Percentiles rank a stretch among this genome's conserved stretches.
phyloP scores from a whole-genome alignment of 768 basidiomycete genomes.

The Lactifluus hygrophoroides region DNA sequence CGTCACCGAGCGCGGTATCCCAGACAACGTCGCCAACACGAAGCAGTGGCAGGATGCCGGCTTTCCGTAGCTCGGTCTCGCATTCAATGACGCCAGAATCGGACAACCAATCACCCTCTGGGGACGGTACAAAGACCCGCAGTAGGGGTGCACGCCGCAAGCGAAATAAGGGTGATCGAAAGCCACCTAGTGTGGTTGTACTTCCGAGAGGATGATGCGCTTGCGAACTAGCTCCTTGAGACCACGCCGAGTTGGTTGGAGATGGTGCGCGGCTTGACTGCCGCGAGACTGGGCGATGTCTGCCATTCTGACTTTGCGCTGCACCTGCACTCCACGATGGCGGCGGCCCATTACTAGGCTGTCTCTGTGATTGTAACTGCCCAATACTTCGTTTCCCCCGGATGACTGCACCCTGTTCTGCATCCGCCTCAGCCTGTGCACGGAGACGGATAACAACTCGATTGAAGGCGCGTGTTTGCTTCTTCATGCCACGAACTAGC shows the following conservation, averaged over 20 bases:
- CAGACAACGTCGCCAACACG: conserved; percentile 77
- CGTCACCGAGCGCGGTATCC: conserved; percentile 81
- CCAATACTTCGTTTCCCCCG: conserved; percentile 6
- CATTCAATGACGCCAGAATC: conserved; percentile 76
- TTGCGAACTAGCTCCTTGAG: conserved; percentile 35
- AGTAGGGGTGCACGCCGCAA: conserved; percentile 66
- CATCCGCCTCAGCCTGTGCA: conserved; percentile 65
- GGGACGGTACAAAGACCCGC: conserved; percentile 77
- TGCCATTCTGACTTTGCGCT: conserved; percentile 12
- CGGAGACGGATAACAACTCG: conserved; percentile 73
- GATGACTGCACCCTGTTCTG: conserved; percentile 19
- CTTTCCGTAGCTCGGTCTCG: conserved; percentile 67
- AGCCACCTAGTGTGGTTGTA: conserved; percentile 23
- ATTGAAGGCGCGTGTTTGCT: conserved; percentile 66
- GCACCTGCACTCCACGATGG: conserved; percentile 15
- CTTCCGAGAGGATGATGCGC: conserved; percentile 18
- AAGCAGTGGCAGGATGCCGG: conserved; percentile 54
- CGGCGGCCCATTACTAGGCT: conserved; percentile 10
- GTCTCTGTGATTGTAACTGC: conserved; percentile 9
- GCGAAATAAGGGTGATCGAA: conserved; percentile 66
- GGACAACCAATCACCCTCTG: conserved; percentile 80
- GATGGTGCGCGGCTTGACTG: conserved; percentile 59
- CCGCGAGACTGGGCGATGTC: conserved; percentile 28
- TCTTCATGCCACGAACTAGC: conserved; percentile 44
- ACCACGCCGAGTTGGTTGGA: conserved; percentile 41